Evolutionary conservation across 2,329 filamentous ascomycete genomes (phyloP), one percentile per base, ranked within the genome.

Genomic region (Colletotrichum sp.): DNA sequence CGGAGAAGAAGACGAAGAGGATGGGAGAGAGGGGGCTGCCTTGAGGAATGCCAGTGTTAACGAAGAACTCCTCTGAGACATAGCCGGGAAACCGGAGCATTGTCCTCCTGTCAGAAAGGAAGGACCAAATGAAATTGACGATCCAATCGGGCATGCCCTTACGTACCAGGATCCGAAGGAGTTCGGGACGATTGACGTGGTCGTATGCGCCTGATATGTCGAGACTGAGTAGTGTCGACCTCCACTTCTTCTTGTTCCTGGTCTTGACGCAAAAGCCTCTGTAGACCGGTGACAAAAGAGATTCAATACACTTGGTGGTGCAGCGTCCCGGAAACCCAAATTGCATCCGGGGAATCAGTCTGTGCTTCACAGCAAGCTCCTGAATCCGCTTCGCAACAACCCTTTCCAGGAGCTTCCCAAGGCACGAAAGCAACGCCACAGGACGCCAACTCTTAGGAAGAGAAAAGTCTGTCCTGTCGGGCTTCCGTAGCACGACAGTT

Each of bases 11-110:
- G 8, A 66, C 32, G 15, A 71, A 75, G 26, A 67, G 67, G 10
- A 75, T 75, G 34, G 72, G 72, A 2, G 72, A 71, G 8, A 75
- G 6, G 6, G 72, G 67, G 18, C 68, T 75, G 1, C 72, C 68
- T 34, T 71, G 72, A 9, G 68, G 67, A 13, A 75, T 67, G 3
- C 72, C 67, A 24, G 57, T 13, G 16, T 71, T 66, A 15, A 66
- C 26, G 32, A 28, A 65, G 2, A 49, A 55, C 13, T 26, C 21
- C 8, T 52, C 24, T 3, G 71, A 69, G 26, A 21, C n/a, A 34
- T 34, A 8, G 10, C 36, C 64, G 8, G 52, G 36, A 8, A 55
- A 15, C 18, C n/a, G 28, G 2, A 55, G 13, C 13, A 21, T 34
- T 7, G 9, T 63, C 12, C 21, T 32, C 4, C 71, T 36, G 5